A percentile compares a stretch with the other conserved stretches of the same genome.
Conservation (phyloP, 345 rosid genomes). For the Zanthoxylum bungeanum region DNA sequence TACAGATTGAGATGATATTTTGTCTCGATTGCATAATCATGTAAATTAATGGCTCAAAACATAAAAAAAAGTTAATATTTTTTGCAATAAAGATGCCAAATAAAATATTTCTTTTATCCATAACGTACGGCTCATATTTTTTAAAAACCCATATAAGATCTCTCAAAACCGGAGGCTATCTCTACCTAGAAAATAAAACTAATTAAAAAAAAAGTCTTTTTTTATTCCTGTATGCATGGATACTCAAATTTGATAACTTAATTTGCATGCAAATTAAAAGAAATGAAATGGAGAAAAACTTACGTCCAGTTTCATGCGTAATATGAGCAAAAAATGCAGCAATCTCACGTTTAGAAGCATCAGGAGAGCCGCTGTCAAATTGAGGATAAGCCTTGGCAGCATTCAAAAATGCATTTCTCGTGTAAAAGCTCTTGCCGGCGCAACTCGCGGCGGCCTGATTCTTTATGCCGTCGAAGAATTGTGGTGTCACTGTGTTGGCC, state of each 20-base stretch:
- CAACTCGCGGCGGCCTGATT: constrained; percentile 25
- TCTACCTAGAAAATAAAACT: no score
- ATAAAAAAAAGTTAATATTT: no score
- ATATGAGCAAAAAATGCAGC: constrained; percentile 50
- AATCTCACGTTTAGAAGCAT: constrained; percentile 42
- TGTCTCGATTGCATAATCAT: no score
- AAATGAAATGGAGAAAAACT: neutral
- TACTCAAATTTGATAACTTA: neutral
- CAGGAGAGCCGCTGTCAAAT: constrained; percentile 34
- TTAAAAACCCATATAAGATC: no score
- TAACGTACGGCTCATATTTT: no score
- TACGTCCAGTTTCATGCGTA: constrained; percentile 39
- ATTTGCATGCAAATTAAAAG: neutral
- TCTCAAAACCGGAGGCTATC: no score
- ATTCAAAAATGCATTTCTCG: constrained; percentile 27
- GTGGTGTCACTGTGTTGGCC: constrained; percentile 21
- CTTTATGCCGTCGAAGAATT: constrained; percentile 43
- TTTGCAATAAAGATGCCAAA: no score
- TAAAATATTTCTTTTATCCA: no score
- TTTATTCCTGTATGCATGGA: no score
- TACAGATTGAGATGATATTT: no score
- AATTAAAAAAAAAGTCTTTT: no score
- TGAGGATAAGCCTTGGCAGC: constrained; percentile 24
- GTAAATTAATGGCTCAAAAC: no score
- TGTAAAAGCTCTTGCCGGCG: constrained; percentile 38